A percentile compares a stretch with the other conserved stretches of the same genome.
These are phyloP conservation scores for Arthroderma sp. DNA, from an alignment of 2,329 filamentous ascomycete genomes.

Conservation along the genomic window DNA sequence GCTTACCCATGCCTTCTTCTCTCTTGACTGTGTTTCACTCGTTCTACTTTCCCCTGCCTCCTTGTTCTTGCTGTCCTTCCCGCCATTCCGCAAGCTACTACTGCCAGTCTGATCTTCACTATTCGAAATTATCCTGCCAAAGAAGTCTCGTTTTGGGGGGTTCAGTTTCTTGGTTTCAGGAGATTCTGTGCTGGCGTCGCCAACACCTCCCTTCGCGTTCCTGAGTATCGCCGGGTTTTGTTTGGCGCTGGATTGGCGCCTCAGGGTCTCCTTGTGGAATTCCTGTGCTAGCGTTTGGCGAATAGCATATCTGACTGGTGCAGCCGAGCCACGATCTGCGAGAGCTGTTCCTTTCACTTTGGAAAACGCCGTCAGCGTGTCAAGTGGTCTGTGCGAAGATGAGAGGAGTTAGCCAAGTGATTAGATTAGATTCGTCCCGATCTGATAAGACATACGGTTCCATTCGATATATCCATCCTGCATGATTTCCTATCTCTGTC, in stretches of 20 bases:
- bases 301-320: constrained; percentile 78
- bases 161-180: constrained; percentile 14
- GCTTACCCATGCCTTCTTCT: constrained; percentile 66
- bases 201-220: constrained; percentile 13
- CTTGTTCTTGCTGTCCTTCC: constrained; percentile 13
- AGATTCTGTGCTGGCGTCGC: constrained; percentile 18
- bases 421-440: neutral
- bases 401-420: neutral
- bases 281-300: constrained; percentile 89
- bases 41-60: constrained; percentile 9
- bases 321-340: constrained; percentile 41
- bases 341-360: constrained; percentile 30
- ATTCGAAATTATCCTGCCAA: constrained; percentile 55
- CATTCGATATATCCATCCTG: constrained; percentile 81
- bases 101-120: constrained; percentile 12
- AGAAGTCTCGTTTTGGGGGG: constrained; percentile 65
- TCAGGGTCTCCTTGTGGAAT: constrained; percentile 57
- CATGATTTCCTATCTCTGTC: constrained; percentile 44
- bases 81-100: neutral
- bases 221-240: constrained; percentile 30
- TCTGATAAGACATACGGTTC: constrained; percentile 58
- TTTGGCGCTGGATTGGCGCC: constrained; percentile 53
- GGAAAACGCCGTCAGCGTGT: constrained; percentile 57
- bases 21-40: constrained; percentile 22
- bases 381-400: constrained; percentile 44